These are phyloP conservation scores for Asparagopsis taxiformis DNA, from an alignment of 31 red algal species.

Conservation along the genomic window DNA sequence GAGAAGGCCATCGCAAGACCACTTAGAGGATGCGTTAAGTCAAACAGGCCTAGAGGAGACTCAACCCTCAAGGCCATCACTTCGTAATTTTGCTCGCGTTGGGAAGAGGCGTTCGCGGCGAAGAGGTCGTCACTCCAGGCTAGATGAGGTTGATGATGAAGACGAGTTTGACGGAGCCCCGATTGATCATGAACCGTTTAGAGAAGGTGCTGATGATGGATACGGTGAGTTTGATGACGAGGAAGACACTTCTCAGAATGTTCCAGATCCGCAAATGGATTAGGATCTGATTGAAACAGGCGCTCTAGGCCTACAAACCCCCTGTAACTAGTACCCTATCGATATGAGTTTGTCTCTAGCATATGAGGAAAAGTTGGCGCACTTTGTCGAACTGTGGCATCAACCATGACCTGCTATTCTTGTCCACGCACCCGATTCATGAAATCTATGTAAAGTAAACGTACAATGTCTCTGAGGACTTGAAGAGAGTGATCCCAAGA, in stretches of 20 bases:
- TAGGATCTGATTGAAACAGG: background rate
- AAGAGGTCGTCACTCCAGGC: slow-evolving; percentile 1
- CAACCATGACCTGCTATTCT: too few relatives aligned
- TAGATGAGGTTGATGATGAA: slow-evolving; percentile 7
- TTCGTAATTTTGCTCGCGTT: background rate
- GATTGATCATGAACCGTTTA: too few relatives aligned
- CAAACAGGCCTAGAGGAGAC: slow-evolving; percentile 12
- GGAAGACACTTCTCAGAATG: background rate
- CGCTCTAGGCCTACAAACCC: background rate
- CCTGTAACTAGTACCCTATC: too few relatives aligned
- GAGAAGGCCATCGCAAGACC: slow-evolving; percentile 13
- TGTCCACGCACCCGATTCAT: too few relatives aligned
- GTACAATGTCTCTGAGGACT: too few relatives aligned
- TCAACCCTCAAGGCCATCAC: background rate
- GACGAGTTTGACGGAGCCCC: slow-evolving; percentile 17
- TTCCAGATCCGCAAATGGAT: slow-evolving; percentile 4
- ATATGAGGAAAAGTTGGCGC: too few relatives aligned
- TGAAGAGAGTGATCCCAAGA: too few relatives aligned
- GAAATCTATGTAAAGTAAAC: too few relatives aligned
- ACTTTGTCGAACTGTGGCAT: too few relatives aligned
- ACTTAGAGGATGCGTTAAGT: slow-evolving; percentile 1
- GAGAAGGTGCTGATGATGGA: slow-evolving; percentile 24
- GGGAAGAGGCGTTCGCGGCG: background rate
- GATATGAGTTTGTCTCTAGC: too few relatives aligned
- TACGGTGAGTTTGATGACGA: slow-evolving; percentile 24